Base-by-base conservation (phyloP, 176 grass and related monocot genomes). In the Bolboschoenus planiculmis region DNA sequence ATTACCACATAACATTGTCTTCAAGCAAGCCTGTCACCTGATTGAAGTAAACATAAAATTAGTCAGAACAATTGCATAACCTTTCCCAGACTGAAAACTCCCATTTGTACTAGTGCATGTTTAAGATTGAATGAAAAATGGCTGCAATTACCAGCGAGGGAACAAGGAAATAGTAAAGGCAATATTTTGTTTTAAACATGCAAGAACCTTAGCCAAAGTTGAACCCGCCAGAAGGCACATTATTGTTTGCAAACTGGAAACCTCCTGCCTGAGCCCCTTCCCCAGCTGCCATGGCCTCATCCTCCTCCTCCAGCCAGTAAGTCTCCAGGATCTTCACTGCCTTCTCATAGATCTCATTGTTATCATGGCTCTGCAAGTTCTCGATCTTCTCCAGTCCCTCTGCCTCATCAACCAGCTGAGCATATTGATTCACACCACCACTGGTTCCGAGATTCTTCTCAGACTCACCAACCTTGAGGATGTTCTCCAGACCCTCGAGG, bases 371-470 rank as follows among this genome's bases (percentile, higher is more conserved):
- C 79, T 95, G 93, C 47, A 99, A 88, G 74, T 91, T 88, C 83
- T 99, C 96, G 3, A 99, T 95, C 91, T 95, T 99, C 78, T 95
- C 93, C 68, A 99, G 39, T 54, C 96, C 93, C 86, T 93, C 93
- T 0, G 88, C 89, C 85, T 99, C 91, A 33, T 99, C 96, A 60
- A 99, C 90, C 87, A 93, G 83, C 83, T 95, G 93, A 18, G 89
- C 86, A 74, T 86, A 95, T 15, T 83, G 5, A 83, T 99, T 99
- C 27, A 84, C 80, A 30, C 87, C 87, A 33, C 84, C 85, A 9
- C 90, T 83, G 0, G 68, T 33, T 63, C 86, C 91, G n/a, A 61
- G 48, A 42, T 74, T 89, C 89, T 95, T 99, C 47, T 93, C 93
- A 0, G 87, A 68, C 83, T 99, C 91, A 2, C 96, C 96, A 14